Evolutionary conservation across 768 basidiomycete species (phyloP), one percentile per base, ranked within the genome.

Genomic region (Tremella yokohamensis): DNA sequence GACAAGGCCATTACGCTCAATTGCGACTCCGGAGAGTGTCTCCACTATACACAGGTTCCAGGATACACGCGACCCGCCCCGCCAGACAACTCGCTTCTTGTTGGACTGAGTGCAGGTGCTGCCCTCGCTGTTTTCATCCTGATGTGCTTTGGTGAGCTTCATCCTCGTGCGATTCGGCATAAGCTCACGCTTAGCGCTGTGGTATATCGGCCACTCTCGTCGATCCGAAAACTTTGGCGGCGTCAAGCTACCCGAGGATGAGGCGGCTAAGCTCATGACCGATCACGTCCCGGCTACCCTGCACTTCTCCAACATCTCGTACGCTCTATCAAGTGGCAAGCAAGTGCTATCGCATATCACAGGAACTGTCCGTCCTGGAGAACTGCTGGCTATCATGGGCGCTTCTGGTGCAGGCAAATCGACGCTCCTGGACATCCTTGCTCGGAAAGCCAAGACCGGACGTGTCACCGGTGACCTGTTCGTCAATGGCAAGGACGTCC

Each of bases 391-490:
- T 0, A 89, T 98, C 66, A 92, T 98, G 88, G 94, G 94, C 58
- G 90, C 92, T 0, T 94, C 91, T 0, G 94, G 93, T 18, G 91
- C 93, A 0, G 94, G 94, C 45, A 97, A 97, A 77, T 93, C 91
- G 1, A 97, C 96, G 0, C 83, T 98, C 68, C 85, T 99, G 47
- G 96, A 99, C 73, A 93, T 98, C 61, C 84, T 99, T 18, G 96
- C 94, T 9, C 82, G 89, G 52, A 93, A 91, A 77, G 79, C 82
- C 62, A 98, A 98, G 79, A 82, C 86, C 13, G 96, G 96, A 0
- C 44, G n/a, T 3, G 87, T 93, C 7, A 74, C 77, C 37, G 93
- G 93, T 1, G 81, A 81, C 25, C 87, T 86, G 38, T 82, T 90
- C 18, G 85, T 97, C 52, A 98, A 98, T 69, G 93, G 94, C 0